Conservation (phyloP, 2,329 filamentous ascomycete genomes). For the Atkinsonella hypoxylon region DNA sequence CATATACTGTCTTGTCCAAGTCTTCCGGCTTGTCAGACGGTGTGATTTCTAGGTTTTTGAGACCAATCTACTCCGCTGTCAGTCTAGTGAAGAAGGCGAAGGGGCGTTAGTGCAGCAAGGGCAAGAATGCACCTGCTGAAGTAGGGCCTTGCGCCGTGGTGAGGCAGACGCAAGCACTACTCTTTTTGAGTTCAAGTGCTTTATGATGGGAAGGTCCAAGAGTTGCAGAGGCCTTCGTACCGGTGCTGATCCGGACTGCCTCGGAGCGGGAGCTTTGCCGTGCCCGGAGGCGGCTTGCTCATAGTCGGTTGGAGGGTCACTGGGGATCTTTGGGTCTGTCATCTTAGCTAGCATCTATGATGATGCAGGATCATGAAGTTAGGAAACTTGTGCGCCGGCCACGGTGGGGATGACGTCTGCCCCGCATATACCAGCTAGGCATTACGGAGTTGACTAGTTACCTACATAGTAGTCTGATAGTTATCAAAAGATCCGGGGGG, state of each 20-base stretch:
- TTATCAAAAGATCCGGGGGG: too few relatives aligned
- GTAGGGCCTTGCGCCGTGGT: constrained; percentile 69
- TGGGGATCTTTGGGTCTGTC: constrained; percentile 16
- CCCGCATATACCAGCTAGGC: too few relatives aligned
- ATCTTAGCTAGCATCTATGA: constrained; percentile 9
- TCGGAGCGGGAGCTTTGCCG: constrained; percentile 13
- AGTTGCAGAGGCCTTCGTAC: constrained; percentile 45
- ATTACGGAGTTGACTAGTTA: too few relatives aligned
- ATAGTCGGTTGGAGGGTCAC: constrained; percentile 36
- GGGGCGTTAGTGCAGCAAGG: background rate
- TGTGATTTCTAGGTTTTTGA: constrained; percentile 70
- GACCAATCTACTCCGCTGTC: constrained; percentile 48
- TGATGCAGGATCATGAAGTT: background rate
- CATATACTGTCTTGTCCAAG: constrained; percentile 60
- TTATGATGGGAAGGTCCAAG: constrained; percentile 69
- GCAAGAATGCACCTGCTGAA: constrained; percentile 46
- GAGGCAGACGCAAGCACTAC: constrained; percentile 87
- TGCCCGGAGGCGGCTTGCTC: constrained; percentile 28
- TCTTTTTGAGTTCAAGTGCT: constrained; percentile 62
- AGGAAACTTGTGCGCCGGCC: constrained; percentile 1
- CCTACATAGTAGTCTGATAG: too few relatives aligned
- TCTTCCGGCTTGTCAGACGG: constrained; percentile 79
- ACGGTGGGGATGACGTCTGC: background rate
- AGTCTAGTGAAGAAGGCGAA: constrained; percentile 4
- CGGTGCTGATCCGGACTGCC: constrained; percentile 16